Conservation (phyloP, 2,329 filamentous ascomycete genomes). For the Fusarium multiceps region DNA sequence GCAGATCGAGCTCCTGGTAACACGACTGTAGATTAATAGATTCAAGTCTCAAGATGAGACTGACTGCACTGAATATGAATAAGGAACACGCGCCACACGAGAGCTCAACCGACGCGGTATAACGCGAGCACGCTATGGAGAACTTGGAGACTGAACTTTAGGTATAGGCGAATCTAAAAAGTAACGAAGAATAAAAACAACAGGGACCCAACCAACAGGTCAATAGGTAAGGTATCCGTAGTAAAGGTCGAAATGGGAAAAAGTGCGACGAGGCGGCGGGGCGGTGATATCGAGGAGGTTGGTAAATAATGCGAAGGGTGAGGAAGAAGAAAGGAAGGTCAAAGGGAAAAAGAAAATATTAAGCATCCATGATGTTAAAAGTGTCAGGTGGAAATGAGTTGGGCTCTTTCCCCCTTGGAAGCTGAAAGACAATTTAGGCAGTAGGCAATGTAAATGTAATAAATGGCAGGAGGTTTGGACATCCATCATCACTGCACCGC, state of each 20-base stretch:
- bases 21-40: slow-evolving; percentile 5
- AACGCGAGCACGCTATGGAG: slow-evolving; percentile 28
- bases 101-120: slow-evolving; percentile 21
- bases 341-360: slow-evolving; percentile 30
- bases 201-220: slow-evolving; percentile 4
- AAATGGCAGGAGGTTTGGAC: slow-evolving; percentile 5
- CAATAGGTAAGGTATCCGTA: background rate
- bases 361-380: slow-evolving; percentile 3
- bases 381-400: slow-evolving; percentile 39
- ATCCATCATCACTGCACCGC: background rate
- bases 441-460: background rate
- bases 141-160: slow-evolving; percentile 21
- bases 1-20: background rate
- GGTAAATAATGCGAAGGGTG: background rate
- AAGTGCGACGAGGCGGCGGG: slow-evolving; percentile 31
- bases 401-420: slow-evolving; percentile 19
- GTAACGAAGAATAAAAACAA: background rate
- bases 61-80: slow-evolving; percentile 1
- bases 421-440: slow-evolving; percentile 6
- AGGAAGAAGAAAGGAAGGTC: slow-evolving; percentile 10
- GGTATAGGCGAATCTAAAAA: slow-evolving; percentile 1
- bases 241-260: slow-evolving; percentile 15
- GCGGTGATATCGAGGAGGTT: slow-evolving; percentile 23
- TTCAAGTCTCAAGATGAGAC: slow-evolving; percentile 10
- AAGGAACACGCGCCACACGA: slow-evolving; percentile 22